Percentiles rank a stretch among this genome's conserved stretches.
These are phyloP conservation scores for Capsella bursapastoris DNA, from an alignment of 345 rosid genomes.

Conservation along the genomic window DNA sequence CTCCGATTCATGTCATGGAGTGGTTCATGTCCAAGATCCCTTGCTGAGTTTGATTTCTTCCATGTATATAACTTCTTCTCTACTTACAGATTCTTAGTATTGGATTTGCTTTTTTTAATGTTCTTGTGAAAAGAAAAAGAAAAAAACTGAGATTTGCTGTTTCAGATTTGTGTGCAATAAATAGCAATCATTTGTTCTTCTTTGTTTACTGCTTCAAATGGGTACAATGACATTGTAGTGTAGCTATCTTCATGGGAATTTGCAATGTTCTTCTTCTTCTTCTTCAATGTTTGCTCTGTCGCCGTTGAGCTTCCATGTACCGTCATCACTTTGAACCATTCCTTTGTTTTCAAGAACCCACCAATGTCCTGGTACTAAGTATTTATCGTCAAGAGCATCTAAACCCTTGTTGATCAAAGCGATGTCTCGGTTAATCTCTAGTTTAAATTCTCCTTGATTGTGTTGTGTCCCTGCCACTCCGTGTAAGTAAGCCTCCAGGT, in stretches of 20 bases:
- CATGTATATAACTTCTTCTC: slow-evolving; percentile 19
- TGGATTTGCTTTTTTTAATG: not conserved
- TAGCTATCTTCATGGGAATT: slow-evolving; percentile 5
- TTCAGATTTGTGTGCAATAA: slow-evolving; percentile 5
- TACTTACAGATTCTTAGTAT: not conserved
- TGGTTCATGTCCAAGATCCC: slow-evolving; percentile 91
- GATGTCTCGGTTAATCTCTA: slow-evolving; percentile 42
- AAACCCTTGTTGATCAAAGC: slow-evolving; percentile 43
- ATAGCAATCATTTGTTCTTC: not conserved
- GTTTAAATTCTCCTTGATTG: slow-evolving; percentile 26
- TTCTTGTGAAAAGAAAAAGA: too few relatives aligned
- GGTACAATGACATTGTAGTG: not conserved
- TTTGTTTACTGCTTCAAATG: not conserved
- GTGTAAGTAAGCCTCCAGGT: slow-evolving; percentile 51
- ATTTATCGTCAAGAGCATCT: slow-evolving; percentile 47
- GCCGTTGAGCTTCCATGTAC: slow-evolving; percentile 45
- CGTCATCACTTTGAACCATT: slow-evolving; percentile 46
- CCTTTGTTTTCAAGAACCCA: slow-evolving; percentile 47
- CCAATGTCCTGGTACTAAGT: slow-evolving; percentile 44
- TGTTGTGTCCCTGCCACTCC: slow-evolving; percentile 50
- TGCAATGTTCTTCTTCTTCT: slow-evolving; percentile 13
- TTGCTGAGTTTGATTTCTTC: slow-evolving; percentile 51
- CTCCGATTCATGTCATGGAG: slow-evolving; percentile 83
- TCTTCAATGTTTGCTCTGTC: not conserved
- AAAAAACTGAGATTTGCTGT: slow-evolving; percentile 4